Evolutionary conservation across 805 yeast genomes (phyloP).

Genomic region (Saturnispora hagleri): DNA sequence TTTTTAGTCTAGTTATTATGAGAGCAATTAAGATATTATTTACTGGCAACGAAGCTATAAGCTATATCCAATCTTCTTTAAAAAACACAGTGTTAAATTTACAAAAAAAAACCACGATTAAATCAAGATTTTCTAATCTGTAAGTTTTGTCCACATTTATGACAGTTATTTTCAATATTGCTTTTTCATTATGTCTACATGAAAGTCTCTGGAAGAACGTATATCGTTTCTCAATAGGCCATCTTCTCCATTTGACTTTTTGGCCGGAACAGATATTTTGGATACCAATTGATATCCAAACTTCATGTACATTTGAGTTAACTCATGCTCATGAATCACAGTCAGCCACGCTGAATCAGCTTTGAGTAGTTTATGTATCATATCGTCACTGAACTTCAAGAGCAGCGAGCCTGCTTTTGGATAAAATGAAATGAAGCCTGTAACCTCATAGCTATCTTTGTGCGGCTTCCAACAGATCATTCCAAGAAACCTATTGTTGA

Average conservation of each 20-base stretch:
- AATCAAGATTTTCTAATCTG: neutral
- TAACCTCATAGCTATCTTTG: constrained; percentile 31
- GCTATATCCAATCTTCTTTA: too few species aligned
- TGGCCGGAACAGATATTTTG: constrained; percentile 19
- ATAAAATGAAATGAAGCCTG: constrained; percentile 44
- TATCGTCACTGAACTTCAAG: constrained; percentile 14
- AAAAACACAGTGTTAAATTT: neutral
- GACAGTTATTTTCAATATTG: neutral
- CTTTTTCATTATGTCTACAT: constrained; percentile 31
- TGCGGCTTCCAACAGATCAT: constrained; percentile 29
- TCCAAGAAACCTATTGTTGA: constrained; percentile 23
- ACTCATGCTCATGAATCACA: constrained; percentile 41
- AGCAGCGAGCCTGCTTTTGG: constrained; percentile 27
- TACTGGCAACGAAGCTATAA: too few species aligned
- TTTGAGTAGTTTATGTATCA: constrained; percentile 8
- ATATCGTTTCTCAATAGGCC: constrained; percentile 31
- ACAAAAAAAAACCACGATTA: neutral
- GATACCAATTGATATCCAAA: constrained; percentile 30
- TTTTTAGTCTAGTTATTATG: neutral
- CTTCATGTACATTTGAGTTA: constrained; percentile 36
- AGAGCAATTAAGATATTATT: too few species aligned
- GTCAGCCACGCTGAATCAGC: constrained; percentile 27
- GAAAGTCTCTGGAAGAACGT: constrained; percentile 32
- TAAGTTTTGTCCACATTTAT: neutral
- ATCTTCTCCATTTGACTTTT: constrained; percentile 13